These are phyloP conservation scores for Colletotrichum sp. DNA, from an alignment of 2,329 filamentous ascomycete species.

Conservation along the genomic window DNA sequence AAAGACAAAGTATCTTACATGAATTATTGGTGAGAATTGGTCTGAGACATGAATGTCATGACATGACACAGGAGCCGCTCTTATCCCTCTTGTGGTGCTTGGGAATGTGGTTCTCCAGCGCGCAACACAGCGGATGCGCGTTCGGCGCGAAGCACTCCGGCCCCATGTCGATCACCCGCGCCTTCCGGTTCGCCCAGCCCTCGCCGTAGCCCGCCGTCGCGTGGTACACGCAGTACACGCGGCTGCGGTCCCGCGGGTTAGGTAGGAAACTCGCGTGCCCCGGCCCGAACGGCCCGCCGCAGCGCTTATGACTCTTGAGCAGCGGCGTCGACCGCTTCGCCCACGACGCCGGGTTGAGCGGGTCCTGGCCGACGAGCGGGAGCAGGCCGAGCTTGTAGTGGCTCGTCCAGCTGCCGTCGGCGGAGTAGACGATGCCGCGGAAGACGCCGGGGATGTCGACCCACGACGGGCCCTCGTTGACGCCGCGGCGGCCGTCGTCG, in stretches of 20 bases:
- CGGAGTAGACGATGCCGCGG: conserved; percentile 59
- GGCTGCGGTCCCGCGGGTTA: conserved; percentile 54
- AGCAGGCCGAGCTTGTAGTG: conserved; percentile 59
- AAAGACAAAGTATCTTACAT: neutral
- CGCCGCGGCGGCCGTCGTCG: conserved; percentile 43
- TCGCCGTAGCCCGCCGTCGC: conserved; percentile 47
- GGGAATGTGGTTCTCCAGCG: conserved; percentile 7
- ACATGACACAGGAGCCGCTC: conserved; percentile 6
- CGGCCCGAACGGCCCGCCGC: conserved; percentile 56
- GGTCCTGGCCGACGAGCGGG: conserved; percentile 57
- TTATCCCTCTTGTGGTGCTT: neutral
- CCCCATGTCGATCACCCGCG: conserved; percentile 19
- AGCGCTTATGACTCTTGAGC: conserved; percentile 51
- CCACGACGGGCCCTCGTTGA: conserved; percentile 61
- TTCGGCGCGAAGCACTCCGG: conserved; percentile 18
- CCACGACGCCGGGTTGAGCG: conserved; percentile 49
- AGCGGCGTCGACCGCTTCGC: conserved; percentile 54
- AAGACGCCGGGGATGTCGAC: conserved; percentile 55
- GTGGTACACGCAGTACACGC: conserved; percentile 63
- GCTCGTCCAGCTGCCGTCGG: conserved; percentile 61
- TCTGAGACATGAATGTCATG: neutral
- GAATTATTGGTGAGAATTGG: neutral
- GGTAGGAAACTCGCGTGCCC: conserved; percentile 65
- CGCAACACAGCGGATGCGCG: conserved; percentile 22
- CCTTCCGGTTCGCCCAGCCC: conserved; percentile 25